Conservation (phyloP, 2,329 filamentous ascomycete species). For the Fusarium sp. region DNA sequence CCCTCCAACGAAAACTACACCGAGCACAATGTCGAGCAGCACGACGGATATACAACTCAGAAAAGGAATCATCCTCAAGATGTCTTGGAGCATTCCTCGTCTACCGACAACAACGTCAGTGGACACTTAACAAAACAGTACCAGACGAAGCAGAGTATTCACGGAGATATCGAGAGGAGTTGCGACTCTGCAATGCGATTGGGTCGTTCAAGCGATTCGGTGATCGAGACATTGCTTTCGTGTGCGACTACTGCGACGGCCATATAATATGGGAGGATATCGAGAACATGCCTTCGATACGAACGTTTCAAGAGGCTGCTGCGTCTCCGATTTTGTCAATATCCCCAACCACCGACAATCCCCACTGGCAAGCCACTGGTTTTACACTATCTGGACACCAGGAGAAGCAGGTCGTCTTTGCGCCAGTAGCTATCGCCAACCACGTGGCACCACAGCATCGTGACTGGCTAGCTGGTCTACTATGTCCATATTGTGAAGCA, state of each 20-base stretch:
- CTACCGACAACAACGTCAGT: constrained; percentile 61
- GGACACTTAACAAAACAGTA: constrained; percentile 44
- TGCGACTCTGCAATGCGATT: constrained; percentile 63
- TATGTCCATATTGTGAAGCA: constrained; percentile 70
- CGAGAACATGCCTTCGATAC: constrained; percentile 63
- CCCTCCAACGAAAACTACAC: constrained; percentile 65
- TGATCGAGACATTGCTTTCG: constrained; percentile 67
- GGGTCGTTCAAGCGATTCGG: constrained; percentile 69
- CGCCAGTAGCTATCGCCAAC: constrained; percentile 69
- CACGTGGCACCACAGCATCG: constrained; percentile 64
- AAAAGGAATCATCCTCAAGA: constrained; percentile 61
- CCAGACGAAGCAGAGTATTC: constrained; percentile 52
- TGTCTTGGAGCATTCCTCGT: constrained; percentile 70
- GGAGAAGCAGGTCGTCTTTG: constrained; percentile 67
- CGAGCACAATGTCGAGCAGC: constrained; percentile 70
- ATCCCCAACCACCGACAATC: constrained; percentile 48
- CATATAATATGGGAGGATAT: constrained; percentile 71
- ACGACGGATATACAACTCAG: constrained; percentile 66
- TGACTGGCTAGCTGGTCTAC: constrained; percentile 64
- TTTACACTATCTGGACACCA: constrained; percentile 56
- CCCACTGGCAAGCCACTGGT: constrained; percentile 67
- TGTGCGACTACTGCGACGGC: constrained; percentile 73
- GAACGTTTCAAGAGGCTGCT: constrained; percentile 51
- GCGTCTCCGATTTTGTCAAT: constrained; percentile 40
- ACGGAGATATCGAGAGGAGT: constrained; percentile 60